Base-by-base conservation (phyloP, 2,329 filamentous ascomycete genomes). In the Fonsecaea monophora region DNA sequence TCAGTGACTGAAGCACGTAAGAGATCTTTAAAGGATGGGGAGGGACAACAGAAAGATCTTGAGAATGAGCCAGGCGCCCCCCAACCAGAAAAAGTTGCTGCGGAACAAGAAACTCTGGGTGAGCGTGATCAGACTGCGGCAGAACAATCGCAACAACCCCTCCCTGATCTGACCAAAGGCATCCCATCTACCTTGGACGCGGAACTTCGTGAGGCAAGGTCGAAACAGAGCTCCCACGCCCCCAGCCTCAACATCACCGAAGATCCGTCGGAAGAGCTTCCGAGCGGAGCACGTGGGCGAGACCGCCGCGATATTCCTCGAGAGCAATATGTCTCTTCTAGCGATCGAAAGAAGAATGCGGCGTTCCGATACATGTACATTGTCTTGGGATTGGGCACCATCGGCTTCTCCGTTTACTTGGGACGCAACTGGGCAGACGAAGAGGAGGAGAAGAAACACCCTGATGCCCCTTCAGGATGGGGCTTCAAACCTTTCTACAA, bases 141-240 rank as follows among this genome's bases (percentile, higher is more conserved):
- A 40, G 56, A 32, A 50, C 68, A 72, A 45, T 83, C 87, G 30
- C 83, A 86, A 60, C 85, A 89, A 74, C 89, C 92, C 61, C 86
- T 97, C 12, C 94, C 94, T 61, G 94, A 98, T 77, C 84, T 98
- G 53, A 95, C 92, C n/a, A 90, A 94, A 75, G 94, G 94, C 70
- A 96, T 98, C 69, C 94, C 94, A 0, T 97, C 94, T 1, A 97
- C 94, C 0, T 85, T 97, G 63, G 91, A 90, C 64, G 89, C 89
- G 67, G 94, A 97, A 79, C 86, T 90, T 64, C 81, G 82, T 62
- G 78, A 77, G 63, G 76, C 72, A 75, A 82, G 77, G 71, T 72
- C 68, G 71, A 80, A 77, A 70, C 78, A 79, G 72, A 48, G 42
- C 54, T 74, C 77, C 40, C 68, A 75, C 12, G n/a, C 63, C 40